Percentiles rank a stretch among this genome's conserved stretches.
These are phyloP conservation scores for Ogataea populi-albae DNA, from an alignment of 805 yeast genomes.

Conservation along the genomic window DNA sequence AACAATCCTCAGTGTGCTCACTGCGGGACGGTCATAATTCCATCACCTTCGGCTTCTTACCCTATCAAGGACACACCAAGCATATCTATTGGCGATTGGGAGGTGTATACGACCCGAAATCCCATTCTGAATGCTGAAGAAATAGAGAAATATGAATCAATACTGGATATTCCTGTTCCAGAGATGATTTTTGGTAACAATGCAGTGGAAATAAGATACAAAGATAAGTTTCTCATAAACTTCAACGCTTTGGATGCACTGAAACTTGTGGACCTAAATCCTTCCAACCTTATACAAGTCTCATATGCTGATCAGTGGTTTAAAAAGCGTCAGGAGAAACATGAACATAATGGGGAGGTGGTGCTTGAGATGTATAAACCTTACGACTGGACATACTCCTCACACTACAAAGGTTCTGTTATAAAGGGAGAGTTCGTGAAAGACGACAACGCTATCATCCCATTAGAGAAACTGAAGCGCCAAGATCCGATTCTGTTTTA, in stretches of 20 bases:
- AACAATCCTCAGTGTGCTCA: constrained; percentile 44
- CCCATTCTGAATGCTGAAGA: constrained; percentile 78
- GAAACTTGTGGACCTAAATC: constrained; percentile 49
- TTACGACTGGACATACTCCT: constrained; percentile 95
- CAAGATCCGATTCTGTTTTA: constrained; percentile 81
- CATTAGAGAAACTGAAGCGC: constrained; percentile 66
- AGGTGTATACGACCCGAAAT: constrained; percentile 62
- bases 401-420: constrained; percentile 67
- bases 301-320: constrained; percentile 88
- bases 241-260: constrained; percentile 81
- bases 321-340: constrained; percentile 36
- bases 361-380: constrained; percentile 68
- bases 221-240: constrained; percentile 38
- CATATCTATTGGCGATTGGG: constrained; percentile 73
- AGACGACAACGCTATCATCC: constrained; percentile 44
- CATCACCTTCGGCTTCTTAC: constrained; percentile 64
- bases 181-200: constrained; percentile 97
- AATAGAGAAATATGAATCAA: constrained; percentile 61
- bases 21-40: constrained; percentile 75
- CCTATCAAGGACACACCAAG: constrained; percentile 68
- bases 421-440: constrained; percentile 18
- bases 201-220: constrained; percentile 42
- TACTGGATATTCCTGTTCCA: constrained; percentile 79
- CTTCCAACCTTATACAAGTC: constrained; percentile 53
- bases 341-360: constrained; percentile 32